phyloP scores from a whole-genome alignment of 2,329 filamentous ascomycete species.

The Fusarium avenaceum region DNA sequence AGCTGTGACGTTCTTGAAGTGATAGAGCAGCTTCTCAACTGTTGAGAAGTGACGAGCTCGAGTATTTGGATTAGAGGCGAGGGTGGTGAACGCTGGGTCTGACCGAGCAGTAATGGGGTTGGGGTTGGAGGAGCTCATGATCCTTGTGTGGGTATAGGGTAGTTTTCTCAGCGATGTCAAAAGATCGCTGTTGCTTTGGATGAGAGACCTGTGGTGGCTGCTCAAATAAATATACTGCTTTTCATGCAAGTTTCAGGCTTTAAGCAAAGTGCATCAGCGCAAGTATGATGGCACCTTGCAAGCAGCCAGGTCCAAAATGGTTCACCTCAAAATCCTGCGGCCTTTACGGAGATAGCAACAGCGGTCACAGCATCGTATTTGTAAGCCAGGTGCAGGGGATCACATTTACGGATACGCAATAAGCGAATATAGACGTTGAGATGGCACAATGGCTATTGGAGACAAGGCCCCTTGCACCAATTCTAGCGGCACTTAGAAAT shows the following conservation, averaged over 20 bases:
- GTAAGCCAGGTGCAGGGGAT: conserved; percentile 1
- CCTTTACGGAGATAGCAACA: conserved; percentile 5
- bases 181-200: neutral
- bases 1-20: conserved; percentile 9
- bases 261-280: neutral
- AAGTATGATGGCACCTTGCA: neutral
- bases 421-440: neutral
- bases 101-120: neutral
- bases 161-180: neutral
- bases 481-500: too few species aligned
- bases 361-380: neutral
- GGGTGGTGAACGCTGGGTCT: conserved; percentile 1
- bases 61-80: neutral
- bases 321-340: neutral
- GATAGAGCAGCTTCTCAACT: conserved; percentile 9
- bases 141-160: neutral
- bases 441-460: neutral
- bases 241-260: neutral
- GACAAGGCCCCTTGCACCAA: too few species aligned
- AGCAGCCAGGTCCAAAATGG: neutral
- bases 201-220: neutral
- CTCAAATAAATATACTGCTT: neutral
- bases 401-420: neutral
- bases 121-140: neutral
- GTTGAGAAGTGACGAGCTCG: conserved; percentile 11